These are phyloP conservation scores for Fragaria vesca DNA, from an alignment of 306 rosid species.

Conservation along the genomic window DNA sequence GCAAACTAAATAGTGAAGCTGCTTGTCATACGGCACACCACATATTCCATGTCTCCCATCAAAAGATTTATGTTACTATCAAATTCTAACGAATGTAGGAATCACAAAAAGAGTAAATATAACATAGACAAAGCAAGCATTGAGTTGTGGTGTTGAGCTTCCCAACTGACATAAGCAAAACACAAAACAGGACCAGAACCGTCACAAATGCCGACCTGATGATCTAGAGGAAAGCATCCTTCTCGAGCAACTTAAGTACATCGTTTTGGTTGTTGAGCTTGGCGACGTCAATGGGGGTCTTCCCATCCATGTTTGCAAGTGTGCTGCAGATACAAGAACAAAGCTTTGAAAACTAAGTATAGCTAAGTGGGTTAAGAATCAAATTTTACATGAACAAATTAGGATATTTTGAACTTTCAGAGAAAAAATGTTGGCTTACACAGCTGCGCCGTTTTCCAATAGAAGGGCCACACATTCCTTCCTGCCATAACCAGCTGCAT, in stretches of 20 bases:
- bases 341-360: neutral
- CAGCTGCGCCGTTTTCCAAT: conserved; percentile 91
- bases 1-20: conserved; percentile 11
- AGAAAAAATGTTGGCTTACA: conserved; percentile 49
- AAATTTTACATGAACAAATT: neutral
- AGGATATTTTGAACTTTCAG: neutral
- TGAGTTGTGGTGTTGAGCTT: conserved; percentile 9
- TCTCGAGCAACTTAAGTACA: conserved; percentile 91
- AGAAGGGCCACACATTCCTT: conserved; percentile 95
- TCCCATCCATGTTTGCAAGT: conserved; percentile 93
- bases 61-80: neutral
- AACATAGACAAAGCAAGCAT: conserved; percentile 17
- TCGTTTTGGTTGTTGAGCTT: conserved; percentile 90
- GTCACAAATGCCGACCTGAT: conserved; percentile 6
- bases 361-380: too few species aligned
- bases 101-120: conserved; percentile 11
- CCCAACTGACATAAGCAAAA: conserved; percentile 7
- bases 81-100: conserved; percentile 8
- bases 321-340: conserved; percentile 54
- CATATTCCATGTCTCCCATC: conserved; percentile 22
- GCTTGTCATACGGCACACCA: conserved; percentile 15
- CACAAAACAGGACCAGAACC: conserved; percentile 14
- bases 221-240: conserved; percentile 89
- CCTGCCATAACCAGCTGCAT: conserved; percentile 99
- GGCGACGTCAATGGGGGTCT: conserved; percentile 96